Evolutionary conservation across 164 flowering plant genomes (phyloP).

Genomic region (Kalanchoe fedtschenkoi): DNA sequence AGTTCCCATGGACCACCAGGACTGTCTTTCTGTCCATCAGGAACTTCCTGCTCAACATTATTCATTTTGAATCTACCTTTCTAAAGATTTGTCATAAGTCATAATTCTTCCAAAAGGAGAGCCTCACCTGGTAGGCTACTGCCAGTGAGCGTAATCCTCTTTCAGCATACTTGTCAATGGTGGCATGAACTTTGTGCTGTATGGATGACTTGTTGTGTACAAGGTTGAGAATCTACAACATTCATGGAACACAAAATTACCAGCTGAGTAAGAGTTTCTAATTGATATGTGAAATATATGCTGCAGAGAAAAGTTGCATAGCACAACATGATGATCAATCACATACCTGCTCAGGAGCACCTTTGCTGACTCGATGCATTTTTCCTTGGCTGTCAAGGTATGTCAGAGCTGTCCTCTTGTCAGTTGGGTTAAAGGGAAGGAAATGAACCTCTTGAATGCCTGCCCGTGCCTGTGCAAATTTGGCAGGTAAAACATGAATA

Average conservation of each 20-base stretch:
- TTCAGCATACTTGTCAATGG: slow-evolving; percentile 79
- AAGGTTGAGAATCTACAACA: slow-evolving; percentile 64
- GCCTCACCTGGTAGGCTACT: slow-evolving; percentile 75
- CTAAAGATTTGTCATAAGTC: neutral
- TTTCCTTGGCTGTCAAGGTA: slow-evolving; percentile 44
- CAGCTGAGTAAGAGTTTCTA: neutral
- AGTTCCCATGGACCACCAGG: slow-evolving; percentile 59
- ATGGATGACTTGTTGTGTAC: slow-evolving; percentile 69
- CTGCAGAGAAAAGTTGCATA: neutral
- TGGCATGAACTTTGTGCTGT: slow-evolving; percentile 69
- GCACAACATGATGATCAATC: neutral
- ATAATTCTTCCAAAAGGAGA: neutral
- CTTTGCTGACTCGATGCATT: slow-evolving; percentile 74
- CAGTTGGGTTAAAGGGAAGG: slow-evolving; percentile 56
- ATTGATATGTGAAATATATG: neutral
- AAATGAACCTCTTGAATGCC: slow-evolving; percentile 62
- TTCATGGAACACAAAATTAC: neutral
- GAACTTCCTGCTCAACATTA: slow-evolving; percentile 37
- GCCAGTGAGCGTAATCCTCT: slow-evolving; percentile 85
- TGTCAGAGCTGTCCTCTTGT: slow-evolving; percentile 57
- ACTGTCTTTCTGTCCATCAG: slow-evolving; percentile 49
- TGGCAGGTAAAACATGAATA: neutral
- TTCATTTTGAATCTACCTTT: neutral
- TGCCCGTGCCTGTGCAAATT: slow-evolving; percentile 41
- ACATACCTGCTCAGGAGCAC: slow-evolving; percentile 71